Conservation (phyloP, 2,329 filamentous ascomycete species). For the Ophiostoma ulmi region DNA sequence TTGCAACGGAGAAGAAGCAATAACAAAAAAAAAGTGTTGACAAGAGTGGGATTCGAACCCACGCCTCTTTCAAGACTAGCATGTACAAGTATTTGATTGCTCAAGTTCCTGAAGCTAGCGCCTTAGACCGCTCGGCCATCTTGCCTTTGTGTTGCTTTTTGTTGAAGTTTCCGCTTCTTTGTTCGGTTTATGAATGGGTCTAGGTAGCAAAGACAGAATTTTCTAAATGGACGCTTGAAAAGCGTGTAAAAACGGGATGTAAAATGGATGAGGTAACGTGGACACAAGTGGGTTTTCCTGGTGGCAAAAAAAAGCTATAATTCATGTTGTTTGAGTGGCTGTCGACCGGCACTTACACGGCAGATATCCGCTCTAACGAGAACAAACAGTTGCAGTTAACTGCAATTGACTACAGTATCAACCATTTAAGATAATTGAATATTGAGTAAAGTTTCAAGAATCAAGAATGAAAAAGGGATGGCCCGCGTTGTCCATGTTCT, state of each 20-base stretch:
- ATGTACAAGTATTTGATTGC: neutral
- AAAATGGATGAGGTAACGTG: too few species aligned
- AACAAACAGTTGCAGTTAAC: too few species aligned
- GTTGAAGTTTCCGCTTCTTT: neutral
- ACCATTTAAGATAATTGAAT: neutral
- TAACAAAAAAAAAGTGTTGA: neutral
- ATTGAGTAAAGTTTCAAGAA: neutral
- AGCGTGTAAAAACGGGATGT: neutral
- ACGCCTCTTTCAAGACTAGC: conserved; percentile 22
- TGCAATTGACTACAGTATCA: too few species aligned
- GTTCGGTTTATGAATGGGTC: neutral
- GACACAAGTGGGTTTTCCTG: neutral
- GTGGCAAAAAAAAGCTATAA: neutral
- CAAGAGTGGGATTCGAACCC: conserved; percentile 19
- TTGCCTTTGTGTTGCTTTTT: conserved; percentile 9
- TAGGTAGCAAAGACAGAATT: neutral
- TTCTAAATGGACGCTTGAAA: neutral
- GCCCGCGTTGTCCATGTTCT: neutral
- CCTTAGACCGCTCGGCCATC: conserved; percentile 23
- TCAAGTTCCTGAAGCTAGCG: conserved; percentile 12
- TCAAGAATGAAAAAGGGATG: neutral
- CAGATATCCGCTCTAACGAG: too few species aligned
- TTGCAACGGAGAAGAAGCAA: neutral
- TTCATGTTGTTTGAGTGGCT: too few species aligned
- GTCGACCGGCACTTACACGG: too few species aligned